These are phyloP conservation scores for Marchantia polymorpha DNA, from an alignment of 225 moss, liverwort and hornwort genomes.

Conservation along the genomic window DNA sequence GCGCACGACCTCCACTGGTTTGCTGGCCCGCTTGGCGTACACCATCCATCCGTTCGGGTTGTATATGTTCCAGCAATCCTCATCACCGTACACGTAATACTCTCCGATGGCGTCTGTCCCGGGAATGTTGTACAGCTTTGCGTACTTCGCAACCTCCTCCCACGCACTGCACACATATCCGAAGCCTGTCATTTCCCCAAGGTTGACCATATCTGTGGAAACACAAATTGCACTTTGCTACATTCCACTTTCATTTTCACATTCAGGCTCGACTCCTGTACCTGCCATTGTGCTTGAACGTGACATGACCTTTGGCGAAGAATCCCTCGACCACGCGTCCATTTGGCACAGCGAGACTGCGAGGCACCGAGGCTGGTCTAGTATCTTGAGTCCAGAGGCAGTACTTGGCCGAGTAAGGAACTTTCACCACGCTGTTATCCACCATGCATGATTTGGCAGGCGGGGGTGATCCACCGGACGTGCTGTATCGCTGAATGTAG, in stretches of 20 bases:
- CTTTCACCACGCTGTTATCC: slow-evolving; percentile 8
- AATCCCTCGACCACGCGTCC: slow-evolving; percentile 32
- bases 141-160: slow-evolving; percentile 14
- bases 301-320: slow-evolving; percentile 22
- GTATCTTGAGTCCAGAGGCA: slow-evolving; percentile 34
- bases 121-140: slow-evolving; percentile 25
- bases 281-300: slow-evolving; percentile 29
- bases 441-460: not conserved
- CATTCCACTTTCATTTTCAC: not conserved
- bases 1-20: slow-evolving; percentile 1
- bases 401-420: slow-evolving; percentile 25
- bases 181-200: not conserved
- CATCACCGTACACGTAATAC: slow-evolving; percentile 3
- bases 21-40: slow-evolving; percentile 2
- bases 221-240: too few species aligned
- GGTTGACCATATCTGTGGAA: too few species aligned
- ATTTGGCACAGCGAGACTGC: not conserved
- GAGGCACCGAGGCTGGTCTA: slow-evolving; percentile 28
- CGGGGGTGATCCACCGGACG: slow-evolving; percentile 27
- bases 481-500: slow-evolving; percentile 32
- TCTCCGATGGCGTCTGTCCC: slow-evolving; percentile 31
- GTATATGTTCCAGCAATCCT: slow-evolving; percentile 29
- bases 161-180: slow-evolving; percentile 21
- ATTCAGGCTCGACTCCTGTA: not conserved
- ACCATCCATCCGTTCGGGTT: slow-evolving; percentile 30